A percentile compares a stretch with the other conserved stretches of the same genome.
Evolutionary conservation across 495 filamentous ascomycete genomes (phyloP).

Genomic region (Hypoxylon fuscum): DNA sequence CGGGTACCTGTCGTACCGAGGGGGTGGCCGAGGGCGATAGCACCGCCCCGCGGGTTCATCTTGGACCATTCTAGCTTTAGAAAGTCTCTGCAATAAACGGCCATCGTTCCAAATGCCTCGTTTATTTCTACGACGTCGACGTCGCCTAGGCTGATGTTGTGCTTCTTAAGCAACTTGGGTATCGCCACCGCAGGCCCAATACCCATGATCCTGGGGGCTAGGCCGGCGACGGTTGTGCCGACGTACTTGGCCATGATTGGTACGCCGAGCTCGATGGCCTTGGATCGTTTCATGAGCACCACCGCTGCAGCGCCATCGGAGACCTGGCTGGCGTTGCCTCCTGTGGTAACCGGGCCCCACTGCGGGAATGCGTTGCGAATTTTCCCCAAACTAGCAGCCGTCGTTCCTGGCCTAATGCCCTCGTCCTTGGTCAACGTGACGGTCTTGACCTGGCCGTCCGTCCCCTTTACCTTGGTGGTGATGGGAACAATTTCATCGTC

Average conservation of each 20-base stretch:
- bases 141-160: constrained; percentile 80
- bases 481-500: constrained; percentile 96
- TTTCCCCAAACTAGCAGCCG: constrained; percentile 80
- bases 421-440: constrained; percentile 87
- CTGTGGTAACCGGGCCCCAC: constrained; percentile 87
- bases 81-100: constrained; percentile 85
- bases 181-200: constrained; percentile 95
- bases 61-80: constrained; percentile 82
- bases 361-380: constrained; percentile 91
- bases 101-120: constrained; percentile 98
- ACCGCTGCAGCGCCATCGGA: constrained; percentile 94
- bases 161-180: constrained; percentile 88
- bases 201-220: constrained; percentile 94
- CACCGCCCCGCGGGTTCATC: constrained; percentile 88
- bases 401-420: constrained; percentile 89
- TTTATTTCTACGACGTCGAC: constrained; percentile 94
- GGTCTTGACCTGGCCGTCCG: constrained; percentile 78
- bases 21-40: constrained; percentile 81
- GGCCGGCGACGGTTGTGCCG: constrained; percentile 87
- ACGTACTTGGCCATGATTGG: constrained; percentile 95
- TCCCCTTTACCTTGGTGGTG: constrained; percentile 80
- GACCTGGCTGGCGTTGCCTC: constrained; percentile 95
- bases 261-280: constrained; percentile 85
- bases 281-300: constrained; percentile 92
- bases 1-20: constrained; percentile 82